phyloP scores from a whole-genome alignment of 2,329 filamentous ascomycete species.

The Aplosporella prunicola region DNA sequence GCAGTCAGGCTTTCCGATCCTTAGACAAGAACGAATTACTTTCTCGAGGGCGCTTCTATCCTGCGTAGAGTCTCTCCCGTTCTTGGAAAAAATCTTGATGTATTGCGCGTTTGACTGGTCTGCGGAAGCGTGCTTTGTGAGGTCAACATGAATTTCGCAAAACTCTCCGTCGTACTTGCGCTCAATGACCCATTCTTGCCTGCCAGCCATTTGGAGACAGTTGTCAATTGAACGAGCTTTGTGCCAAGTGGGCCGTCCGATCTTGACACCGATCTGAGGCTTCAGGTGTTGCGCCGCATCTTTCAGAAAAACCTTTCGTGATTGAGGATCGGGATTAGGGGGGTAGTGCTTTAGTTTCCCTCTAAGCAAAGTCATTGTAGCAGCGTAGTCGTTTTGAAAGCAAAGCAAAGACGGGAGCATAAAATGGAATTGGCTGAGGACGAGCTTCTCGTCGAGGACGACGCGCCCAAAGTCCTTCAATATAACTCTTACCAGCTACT shows the following conservation, averaged over 20 bases:
- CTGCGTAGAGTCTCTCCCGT: slow-evolving; percentile 75
- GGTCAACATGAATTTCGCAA: slow-evolving; percentile 76
- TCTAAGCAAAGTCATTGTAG: slow-evolving; percentile 49
- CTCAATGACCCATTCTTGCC: slow-evolving; percentile 61
- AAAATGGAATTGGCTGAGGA: slow-evolving; percentile 57
- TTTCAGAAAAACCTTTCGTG: slow-evolving; percentile 24
- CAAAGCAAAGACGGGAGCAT: slow-evolving; percentile 60
- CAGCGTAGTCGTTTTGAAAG: slow-evolving; percentile 58
- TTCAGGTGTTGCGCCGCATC: slow-evolving; percentile 30
- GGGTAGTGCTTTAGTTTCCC: slow-evolving; percentile 30
- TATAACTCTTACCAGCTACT: slow-evolving; percentile 78
- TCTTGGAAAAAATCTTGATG: slow-evolving; percentile 84
- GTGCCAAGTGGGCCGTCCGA: slow-evolving; percentile 35
- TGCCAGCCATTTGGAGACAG: slow-evolving; percentile 55
- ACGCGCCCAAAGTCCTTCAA: slow-evolving; percentile 68
- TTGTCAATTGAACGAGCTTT: slow-evolving; percentile 54
- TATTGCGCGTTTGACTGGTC: slow-evolving; percentile 36
- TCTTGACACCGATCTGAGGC: slow-evolving; percentile 35
- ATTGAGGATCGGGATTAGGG: slow-evolving; percentile 23
- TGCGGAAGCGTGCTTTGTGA: no score
- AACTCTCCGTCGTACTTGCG: slow-evolving; percentile 84
- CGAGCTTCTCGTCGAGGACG: slow-evolving; percentile 46
- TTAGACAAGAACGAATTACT: slow-evolving; percentile 55
- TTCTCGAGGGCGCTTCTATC: slow-evolving; percentile 57
- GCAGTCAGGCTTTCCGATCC: slow-evolving; percentile 50